These are phyloP conservation scores for Zymoseptoria brevis DNA, from an alignment of 2,329 filamentous ascomycete species.

Conservation along the genomic window DNA sequence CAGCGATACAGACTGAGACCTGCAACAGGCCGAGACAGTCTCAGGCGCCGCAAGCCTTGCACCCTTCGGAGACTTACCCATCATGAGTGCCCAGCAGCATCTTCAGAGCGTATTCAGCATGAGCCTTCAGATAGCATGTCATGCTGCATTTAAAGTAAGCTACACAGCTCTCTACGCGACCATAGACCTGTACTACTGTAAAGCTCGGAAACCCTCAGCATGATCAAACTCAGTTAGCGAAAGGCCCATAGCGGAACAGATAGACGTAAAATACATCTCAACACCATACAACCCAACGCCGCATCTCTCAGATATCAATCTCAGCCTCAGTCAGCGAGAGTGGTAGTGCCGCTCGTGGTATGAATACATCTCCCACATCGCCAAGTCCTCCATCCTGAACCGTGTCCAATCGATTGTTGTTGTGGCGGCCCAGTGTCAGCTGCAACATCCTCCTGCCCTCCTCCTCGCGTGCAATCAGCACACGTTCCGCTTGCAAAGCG, in stretches of 20 bases:
- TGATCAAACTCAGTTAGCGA: no score
- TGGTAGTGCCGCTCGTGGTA: neutral
- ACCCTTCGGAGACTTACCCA: constrained; percentile 9
- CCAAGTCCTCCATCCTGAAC: neutral
- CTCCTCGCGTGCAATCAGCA: constrained; percentile 1
- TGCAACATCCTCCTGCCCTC: constrained; percentile 7
- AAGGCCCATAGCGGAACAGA: no score
- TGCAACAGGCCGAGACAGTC: no score
- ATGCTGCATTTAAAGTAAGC: no score
- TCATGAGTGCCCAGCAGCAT: neutral
- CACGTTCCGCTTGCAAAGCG: neutral
- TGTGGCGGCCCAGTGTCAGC: constrained; percentile 4
- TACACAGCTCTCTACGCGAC: no score
- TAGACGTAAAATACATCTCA: neutral
- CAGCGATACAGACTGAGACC: no score
- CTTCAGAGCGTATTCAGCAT: no score
- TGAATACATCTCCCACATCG: neutral
- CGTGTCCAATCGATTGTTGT: constrained; percentile 1
- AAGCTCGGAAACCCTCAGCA: no score
- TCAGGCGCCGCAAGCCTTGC: no score
- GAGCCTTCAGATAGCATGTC: no score
- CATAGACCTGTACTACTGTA: no score
- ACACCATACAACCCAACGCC: neutral
- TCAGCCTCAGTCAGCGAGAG: neutral
- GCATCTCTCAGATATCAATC: neutral